Percentiles rank a stretch among this genome's conserved stretches.
phyloP scores from a whole-genome alignment of 371 early-diverging fungal species.

The Fennellomyces sp. region DNA sequence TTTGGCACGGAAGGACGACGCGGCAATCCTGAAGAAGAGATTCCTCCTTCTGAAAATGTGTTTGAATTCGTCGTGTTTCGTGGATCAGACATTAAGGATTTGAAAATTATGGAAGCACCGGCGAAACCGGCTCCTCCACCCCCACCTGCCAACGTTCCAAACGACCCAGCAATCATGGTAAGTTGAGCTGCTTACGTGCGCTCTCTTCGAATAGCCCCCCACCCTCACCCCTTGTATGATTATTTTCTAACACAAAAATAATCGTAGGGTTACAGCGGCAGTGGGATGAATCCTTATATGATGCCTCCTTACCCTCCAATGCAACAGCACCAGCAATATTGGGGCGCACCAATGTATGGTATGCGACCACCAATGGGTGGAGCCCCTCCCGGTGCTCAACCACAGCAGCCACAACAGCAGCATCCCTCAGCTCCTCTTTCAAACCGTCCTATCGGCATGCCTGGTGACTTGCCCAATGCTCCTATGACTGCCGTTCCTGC shows the following conservation, averaged over 20 bases:
- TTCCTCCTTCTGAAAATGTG: slow-evolving; percentile 80
- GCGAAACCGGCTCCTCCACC: slow-evolving; percentile 55
- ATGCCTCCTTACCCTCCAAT: slow-evolving; percentile 30
- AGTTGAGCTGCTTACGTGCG: slow-evolving; percentile 8
- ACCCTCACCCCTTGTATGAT: neutral
- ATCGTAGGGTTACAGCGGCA: slow-evolving; percentile 37
- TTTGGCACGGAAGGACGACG: slow-evolving; percentile 87
- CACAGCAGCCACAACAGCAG: slow-evolving; percentile 31
- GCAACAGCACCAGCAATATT: slow-evolving; percentile 18
- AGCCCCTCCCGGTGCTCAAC: slow-evolving; percentile 21
- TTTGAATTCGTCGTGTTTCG: slow-evolving; percentile 93
- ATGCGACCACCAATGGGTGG: slow-evolving; percentile 21
- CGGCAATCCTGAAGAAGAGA: slow-evolving; percentile 81
- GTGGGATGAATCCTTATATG: slow-evolving; percentile 38
- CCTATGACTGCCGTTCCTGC: slow-evolving; percentile 2
- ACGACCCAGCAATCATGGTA: slow-evolving; percentile 92
- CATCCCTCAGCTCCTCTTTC: slow-evolving; percentile 24
- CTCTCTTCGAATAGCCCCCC: neutral
- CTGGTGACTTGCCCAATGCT: slow-evolving; percentile 12
- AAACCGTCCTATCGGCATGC: slow-evolving; percentile 11
- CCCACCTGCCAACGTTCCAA: slow-evolving; percentile 65
- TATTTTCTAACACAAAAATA: slow-evolving; percentile 9
- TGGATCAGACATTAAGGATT: slow-evolving; percentile 91
- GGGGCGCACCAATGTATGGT: slow-evolving; percentile 30
- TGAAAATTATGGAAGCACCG: slow-evolving; percentile 84